Base-by-base conservation (phyloP, 140 eudicot species). In the Cichorium intybus region DNA sequence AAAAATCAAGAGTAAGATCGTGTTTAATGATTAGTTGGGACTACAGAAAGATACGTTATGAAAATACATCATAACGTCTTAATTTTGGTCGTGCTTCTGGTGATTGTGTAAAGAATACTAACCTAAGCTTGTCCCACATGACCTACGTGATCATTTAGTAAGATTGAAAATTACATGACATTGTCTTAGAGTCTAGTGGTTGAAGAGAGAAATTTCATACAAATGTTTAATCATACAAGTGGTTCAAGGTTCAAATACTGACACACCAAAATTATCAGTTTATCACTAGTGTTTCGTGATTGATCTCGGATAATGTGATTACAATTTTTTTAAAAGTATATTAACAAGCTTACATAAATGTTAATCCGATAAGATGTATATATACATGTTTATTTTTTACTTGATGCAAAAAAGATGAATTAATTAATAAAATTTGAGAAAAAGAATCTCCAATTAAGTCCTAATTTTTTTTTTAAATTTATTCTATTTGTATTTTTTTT, bases 1-100 rank as follows among this genome's bases (percentile, higher is more conserved):
- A 53, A 67, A 56, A 37, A 49, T 62, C 26, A 51, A 27, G 52
- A 7, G 74, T 22, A 37, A 41, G 64, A 59, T 59, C 46, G 65
- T 68, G 27, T 60, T 29, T 21, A 24, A 75, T 75, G 21, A 75
- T 68, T 41, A 75, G 23, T 56, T 15, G 34, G 63, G 57, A 62
- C 73, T 24, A 18, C n/a, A 10, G 51, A 58, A 49, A 22, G 58
- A 75, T 75, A 29, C 60, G 53, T 0, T 49, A 17, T 48, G 24
- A 41, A 5, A 16, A 16, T 9, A 31, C 5, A 66, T 27, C 23
- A 50, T 4, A 27, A 26, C 37, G 7, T 6, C 3, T 31, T 24
- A 16, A 27, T 11, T 33, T 33, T 8, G 27, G 22, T 58, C 47
- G 47, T 58, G 43, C 31, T 10, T 58, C 31, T 58, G 10, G 31